Conservation (phyloP, 129 eudicot genomes). For the Helichrysum umbraculigerum region DNA sequence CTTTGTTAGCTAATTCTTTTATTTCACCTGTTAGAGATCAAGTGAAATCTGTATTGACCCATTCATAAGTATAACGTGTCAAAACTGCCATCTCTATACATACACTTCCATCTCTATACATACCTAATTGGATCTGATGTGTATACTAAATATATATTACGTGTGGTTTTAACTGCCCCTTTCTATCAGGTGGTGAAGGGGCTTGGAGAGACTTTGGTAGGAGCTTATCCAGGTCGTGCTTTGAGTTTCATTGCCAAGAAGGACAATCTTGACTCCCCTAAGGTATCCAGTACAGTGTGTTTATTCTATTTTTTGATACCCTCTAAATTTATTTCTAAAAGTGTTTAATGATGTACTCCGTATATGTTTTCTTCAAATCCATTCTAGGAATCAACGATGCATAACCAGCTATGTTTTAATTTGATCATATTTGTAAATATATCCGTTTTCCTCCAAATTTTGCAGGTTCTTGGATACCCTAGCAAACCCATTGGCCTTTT, state of each 20-base stretch:
- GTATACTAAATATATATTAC: not conserved
- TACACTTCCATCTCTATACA: not conserved
- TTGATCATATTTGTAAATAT: slow-evolving; percentile 13
- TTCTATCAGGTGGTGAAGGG: slow-evolving; percentile 79
- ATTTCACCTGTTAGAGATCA: not conserved
- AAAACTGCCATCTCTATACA: not conserved
- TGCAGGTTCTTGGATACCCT: slow-evolving; percentile 92
- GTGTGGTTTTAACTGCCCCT: not conserved
- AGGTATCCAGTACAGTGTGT: slow-evolving; percentile 37
- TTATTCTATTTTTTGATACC: not conserved
- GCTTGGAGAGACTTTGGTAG: slow-evolving; percentile 89
- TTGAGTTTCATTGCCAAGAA: slow-evolving; percentile 83
- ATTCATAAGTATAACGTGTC: not conserved
- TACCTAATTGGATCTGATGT: not conserved
- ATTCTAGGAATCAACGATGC: not conserved
- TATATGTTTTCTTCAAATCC: slow-evolving; percentile 2
- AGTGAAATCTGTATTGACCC: not conserved
- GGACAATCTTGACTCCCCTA: slow-evolving; percentile 70
- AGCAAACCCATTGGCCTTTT: slow-evolving; percentile 98
- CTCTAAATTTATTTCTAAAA: not conserved
- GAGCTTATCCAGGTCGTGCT: slow-evolving; percentile 88
- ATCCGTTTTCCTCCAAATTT: not conserved
- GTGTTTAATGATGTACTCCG: not conserved
- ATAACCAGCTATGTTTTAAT: not conserved
- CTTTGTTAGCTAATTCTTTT: not conserved